Evolutionary conservation across 257 asterid species (phyloP), one percentile per base, ranked within the genome.

Genomic region (Ilex aquifolium): DNA sequence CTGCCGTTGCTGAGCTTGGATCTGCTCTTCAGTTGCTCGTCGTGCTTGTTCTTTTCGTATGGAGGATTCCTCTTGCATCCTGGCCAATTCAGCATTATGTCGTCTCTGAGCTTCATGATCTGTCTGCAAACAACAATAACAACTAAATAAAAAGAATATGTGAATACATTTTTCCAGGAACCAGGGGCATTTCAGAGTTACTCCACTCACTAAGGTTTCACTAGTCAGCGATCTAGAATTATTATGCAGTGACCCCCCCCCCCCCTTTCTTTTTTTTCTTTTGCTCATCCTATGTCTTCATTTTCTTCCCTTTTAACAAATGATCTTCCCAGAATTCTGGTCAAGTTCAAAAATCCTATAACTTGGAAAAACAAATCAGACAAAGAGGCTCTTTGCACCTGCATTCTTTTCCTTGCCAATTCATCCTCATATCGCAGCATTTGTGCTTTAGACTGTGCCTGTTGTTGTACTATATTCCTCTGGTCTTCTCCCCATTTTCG

Each of bases 51-150:
- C 99, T 82, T 79, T 85, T 80, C 94, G 80, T 62, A 81, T 52
- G 44, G 95, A 87, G 57, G 96, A 87, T 81, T 87, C 80, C 85
- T 90, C 99, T 87, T 93, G 99, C 96, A 93, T 79, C 74, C 80
- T 83, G 65, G 82, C 99, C 72, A 93, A 68, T 69, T 93, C 97
- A 31, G 66, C 82, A 74, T 90, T 90, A 75, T 90, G 94, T 36
- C 71, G 85, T 74, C 90, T 81, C 77, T 89, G 96, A 68, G 84
- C 88, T 80, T 93, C 97, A 59, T 90, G 78, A 78, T 90, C 96
- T 63, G 96, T 80, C 97, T 93, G 88, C 57, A 53, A 6, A 53
- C 64, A 77, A 59, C 69, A 42, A 66, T 50, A 16, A 60, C 42
- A 60, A 17, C 42, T 61, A 56, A 49, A 73, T 63, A 49, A 56